Base-by-base conservation (phyloP, 768 basidiomycete species). In the Rhizopogon salebrosus region DNA sequence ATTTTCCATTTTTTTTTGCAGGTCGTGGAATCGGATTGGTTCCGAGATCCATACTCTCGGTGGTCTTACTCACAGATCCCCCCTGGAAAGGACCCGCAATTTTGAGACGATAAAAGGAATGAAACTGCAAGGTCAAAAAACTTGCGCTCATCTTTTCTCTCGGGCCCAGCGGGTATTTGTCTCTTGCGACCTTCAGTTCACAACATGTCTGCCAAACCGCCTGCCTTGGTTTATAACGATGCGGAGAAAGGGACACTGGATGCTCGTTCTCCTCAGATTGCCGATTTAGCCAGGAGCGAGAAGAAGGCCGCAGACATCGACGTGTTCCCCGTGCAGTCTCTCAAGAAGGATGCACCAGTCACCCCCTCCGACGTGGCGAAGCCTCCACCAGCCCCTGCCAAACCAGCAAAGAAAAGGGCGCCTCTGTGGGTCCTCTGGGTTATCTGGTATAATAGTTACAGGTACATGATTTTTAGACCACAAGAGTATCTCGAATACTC, bases 371-470 rank as follows among this genome's bases (percentile, higher is more conserved):
- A 62, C 22, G 57, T 68, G 23, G 70, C 63, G 34, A 74, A 72
- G 58, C 63, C 68, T 41, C 68, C 70, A 51, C 52, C 63, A 9
- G 54, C 63, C 29, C 64, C 73, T 1, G 65, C 74, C 14, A 64
- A 72, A 42, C 73, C 75, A 41, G 62, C 74, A 31, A 84, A 80
- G 73, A 77, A 75, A 65, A 78, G 81, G 61, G 75, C 75, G 24
- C 80, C 85, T 1, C 79, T 73, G 54, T 84, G 82, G 73, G 76
- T 84, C 36, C 64, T 75, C 41, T 82, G 83, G 64, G 76, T 76
- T 52, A 66, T 89, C 23, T 91, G 89, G 89, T 90, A 84, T 67
- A 87, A 92, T 60, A 84, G 83, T 0, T 91, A 92, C 62, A 75
- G 86, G 88, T 84, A 53, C 6, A 75, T 57, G 5, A 23, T 34